Evolutionary conservation across 768 basidiomycete species (phyloP), one percentile per base, ranked within the genome.

Genomic region (Kwoniella heveanensis): DNA sequence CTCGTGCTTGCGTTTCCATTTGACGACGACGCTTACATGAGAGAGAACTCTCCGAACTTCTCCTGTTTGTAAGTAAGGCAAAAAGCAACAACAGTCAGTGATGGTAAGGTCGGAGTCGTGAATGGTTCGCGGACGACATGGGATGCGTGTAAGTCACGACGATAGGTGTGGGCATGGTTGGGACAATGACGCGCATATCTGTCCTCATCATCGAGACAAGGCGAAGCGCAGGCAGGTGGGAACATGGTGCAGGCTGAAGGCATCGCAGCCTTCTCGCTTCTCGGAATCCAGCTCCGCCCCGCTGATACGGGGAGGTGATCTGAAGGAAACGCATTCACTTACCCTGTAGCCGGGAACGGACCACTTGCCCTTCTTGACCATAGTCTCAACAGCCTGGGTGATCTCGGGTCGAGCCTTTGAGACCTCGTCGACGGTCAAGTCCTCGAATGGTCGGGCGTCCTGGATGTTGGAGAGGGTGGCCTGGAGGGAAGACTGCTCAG

Each of bases 281-380:
- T n/a, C n/a, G n/a, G n/a, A n/a, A n/a, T n/a, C n/a, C n/a, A n/a
- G n/a, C n/a, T n/a, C n/a, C n/a, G n/a, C n/a, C n/a, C n/a, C n/a
- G n/a, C n/a, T n/a, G n/a, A n/a, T n/a, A n/a, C n/a, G n/a, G n/a
- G n/a, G n/a, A n/a, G n/a, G n/a, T n/a, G n/a, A n/a, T n/a, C n/a
- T n/a, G n/a, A n/a, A 32, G 32, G 32, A 32, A 32, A 32, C 32
- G 13, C 32, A 37, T 12, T 60, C 1, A 72, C 78, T 77, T 70
- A 81, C 81, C 69, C 77, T 75, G 80, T 82, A 82, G 36, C 93
- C 94, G 75, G 95, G 95, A 62, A 97, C 94, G 75, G 89, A 92
- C 89, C 92, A 96, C 84, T 97, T 96, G 82, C 94, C 94, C 83
- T 97, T 93, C 86, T 89, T 88, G 68, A 97, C 81, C 92, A 96